Evolutionary conservation across 371 early-diverging fungal genomes (phyloP).

Genomic region (Mucor plumbeus): DNA sequence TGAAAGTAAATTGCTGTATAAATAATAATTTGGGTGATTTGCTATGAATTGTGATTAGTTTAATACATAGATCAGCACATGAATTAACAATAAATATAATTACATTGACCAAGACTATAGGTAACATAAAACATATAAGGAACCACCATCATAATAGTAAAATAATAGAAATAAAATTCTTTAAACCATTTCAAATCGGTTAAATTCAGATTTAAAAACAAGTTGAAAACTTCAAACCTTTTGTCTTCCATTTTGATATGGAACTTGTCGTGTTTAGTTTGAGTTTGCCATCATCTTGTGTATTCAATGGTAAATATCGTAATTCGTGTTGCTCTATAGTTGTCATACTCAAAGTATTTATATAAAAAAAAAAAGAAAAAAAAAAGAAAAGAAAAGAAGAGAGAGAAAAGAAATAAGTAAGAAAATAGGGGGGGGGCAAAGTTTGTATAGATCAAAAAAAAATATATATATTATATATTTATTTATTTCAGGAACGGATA

Average conservation of each 20-base stretch:
- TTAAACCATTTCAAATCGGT: neutral
- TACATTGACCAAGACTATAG: slow-evolving; percentile 66
- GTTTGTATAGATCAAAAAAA: slow-evolving; percentile 1
- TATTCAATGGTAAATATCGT: neutral
- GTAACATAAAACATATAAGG: slow-evolving; percentile 73
- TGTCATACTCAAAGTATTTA: neutral
- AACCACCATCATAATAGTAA: slow-evolving; percentile 58
- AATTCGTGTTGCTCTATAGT: slow-evolving; percentile 8
- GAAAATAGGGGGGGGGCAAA: neutral
- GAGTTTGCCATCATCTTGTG: slow-evolving; percentile 2
- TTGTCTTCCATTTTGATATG: slow-evolving; percentile 44
- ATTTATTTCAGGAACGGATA: slow-evolving; percentile 9
- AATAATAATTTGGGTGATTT: slow-evolving; percentile 59
- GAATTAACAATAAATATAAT: neutral
- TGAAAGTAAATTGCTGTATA: slow-evolving; percentile 58
- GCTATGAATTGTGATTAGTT: neutral
- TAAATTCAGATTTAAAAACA: neutral
- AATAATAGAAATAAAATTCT: slow-evolving; percentile 81
- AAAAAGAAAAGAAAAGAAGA: neutral
- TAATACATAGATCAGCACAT: neutral
- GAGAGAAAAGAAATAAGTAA: neutral
- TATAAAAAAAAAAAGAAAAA: neutral
- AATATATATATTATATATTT: no score
- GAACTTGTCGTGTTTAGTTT: neutral
- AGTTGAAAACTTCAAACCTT: slow-evolving; percentile 23